Base-by-base conservation (phyloP, 2,329 filamentous ascomycete species). In the Ophiostoma quercus region DNA sequence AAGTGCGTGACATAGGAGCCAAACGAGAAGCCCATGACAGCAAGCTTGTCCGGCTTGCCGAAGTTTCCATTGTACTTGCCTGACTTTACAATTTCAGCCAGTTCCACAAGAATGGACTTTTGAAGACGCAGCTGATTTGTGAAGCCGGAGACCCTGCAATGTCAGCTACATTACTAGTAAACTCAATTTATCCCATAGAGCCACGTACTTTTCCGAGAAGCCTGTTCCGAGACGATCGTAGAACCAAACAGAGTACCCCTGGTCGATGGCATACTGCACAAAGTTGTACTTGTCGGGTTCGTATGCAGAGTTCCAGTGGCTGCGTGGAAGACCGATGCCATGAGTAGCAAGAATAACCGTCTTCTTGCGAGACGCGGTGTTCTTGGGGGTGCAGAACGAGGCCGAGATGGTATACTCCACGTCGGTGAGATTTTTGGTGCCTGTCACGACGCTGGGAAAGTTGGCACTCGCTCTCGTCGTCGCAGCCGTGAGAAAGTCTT, bases 41-140 rank as follows among this genome's bases (percentile, higher is more conserved):
- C 51, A 25, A 57, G 51, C n/a, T 57, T 57, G 51, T 57, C 51
- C 8, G 51, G 51, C 51, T 57, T 57, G 51, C 51, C n/a, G 25
- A 57, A 57, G n/a, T 25, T 4, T 3, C 51, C 51, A 57, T 57
- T 57, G 51, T 57, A 57, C 22, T 22, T 25, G 9, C 51, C 51
- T 6, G 51, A 57, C 51, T 57, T 25, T n/a, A 57, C 51, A 25
- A 57, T 57, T n/a, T 16, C 3, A 3, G 51, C 51, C 8, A 57
- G 51, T 25, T 57, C n/a, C 8, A 25, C 51, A 25, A 57, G 51
- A 11, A 54, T 54, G n/a, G 51, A 22, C n/a, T 25, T 57, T 57
- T 57, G 51, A 8, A 25, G 51, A 25, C 51, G n/a, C 12, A 57
- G n/a, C n/a, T 57, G 51, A 57, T 25, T 57, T 11, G n/a, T 57